Conservation (phyloP, 2,329 filamentous ascomycete genomes). For the Microsporum audouinii region DNA sequence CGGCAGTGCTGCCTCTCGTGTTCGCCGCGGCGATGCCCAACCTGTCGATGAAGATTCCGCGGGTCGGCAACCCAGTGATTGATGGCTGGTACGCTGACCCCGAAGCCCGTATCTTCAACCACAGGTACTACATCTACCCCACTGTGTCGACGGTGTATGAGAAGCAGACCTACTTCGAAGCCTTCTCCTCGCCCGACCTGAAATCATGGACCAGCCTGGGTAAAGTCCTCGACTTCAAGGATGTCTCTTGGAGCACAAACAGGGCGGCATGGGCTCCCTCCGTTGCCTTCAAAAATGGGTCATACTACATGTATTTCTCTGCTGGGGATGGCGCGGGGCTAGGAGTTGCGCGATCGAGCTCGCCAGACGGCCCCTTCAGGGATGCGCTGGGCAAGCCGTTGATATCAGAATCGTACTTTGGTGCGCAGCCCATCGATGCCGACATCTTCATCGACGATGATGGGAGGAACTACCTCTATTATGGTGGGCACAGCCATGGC, state of each 20-base stretch:
- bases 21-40: neutral
- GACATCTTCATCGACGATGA: conserved; percentile 36
- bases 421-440: conserved; percentile 40
- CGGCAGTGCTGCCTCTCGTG: neutral
- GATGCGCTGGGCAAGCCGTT: conserved; percentile 35
- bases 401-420: conserved; percentile 36
- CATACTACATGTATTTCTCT: conserved; percentile 42
- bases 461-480: conserved; percentile 35
- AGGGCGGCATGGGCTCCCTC: conserved; percentile 41
- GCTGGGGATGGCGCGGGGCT: conserved; percentile 40
- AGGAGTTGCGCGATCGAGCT: conserved; percentile 31
- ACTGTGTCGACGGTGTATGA: conserved; percentile 38
- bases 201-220: conserved; percentile 40
- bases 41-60: conserved; percentile 2
- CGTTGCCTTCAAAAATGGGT: conserved; percentile 33
- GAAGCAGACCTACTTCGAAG: conserved; percentile 41
- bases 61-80: conserved; percentile 36
- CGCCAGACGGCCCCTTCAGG: conserved; percentile 31
- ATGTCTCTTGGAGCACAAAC: conserved; percentile 36
- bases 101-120: conserved; percentile 38
- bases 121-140: conserved; percentile 40
- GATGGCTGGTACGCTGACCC: conserved; percentile 44
- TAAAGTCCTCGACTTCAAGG: conserved; percentile 32
- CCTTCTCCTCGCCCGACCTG: conserved; percentile 41
- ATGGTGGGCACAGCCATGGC: conserved; percentile 35